Base-by-base conservation (phyloP, 331 rosid genomes). In the Quercus phellos region DNA sequence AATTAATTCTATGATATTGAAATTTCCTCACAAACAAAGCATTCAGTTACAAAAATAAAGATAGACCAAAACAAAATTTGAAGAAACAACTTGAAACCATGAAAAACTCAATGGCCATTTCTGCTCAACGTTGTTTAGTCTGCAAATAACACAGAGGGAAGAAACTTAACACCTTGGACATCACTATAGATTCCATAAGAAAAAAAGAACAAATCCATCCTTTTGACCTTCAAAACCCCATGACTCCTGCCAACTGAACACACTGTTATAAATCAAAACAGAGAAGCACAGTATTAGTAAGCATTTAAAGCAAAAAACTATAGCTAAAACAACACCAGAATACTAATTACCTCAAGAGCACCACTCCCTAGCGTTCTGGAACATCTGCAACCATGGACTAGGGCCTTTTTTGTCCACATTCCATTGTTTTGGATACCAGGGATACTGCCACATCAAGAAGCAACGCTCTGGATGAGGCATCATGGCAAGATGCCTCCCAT, bases 381-480 rank as follows among this genome's bases (percentile, higher is more conserved):
- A 89, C 97, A 90, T 89, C 64, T 82, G 87, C 83, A 90, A 83
- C 97, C 96, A 93, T 1, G 97, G 96, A 78, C 97, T 92, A 53
- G 97, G 97, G 32, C 96, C 96, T 68, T 77, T 86, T 80, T 89
- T 88, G 71, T 91, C 90, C 70, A 86, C 90, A 77, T 86, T 64
- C 97, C 97, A 92, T 72, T 81, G 87, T 86, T 90, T 89, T 11
- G 97, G 97, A 84, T 85, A 90, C 96, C 94, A 92, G 2, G 97
- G 97, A 68, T 76, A 90, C 80, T 92, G 96, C 97, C 97, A 90
- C 97, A 92, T 92, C 75, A 92, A 76, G 84, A 92, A 92, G 89
- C 96, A 90, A 38, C 96, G 90, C 79, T 92, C 96, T 3, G 96
- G 97, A 82, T 92, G 97, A 87, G 96, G 96, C 96, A 91, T 91